Percentiles rank a stretch among this genome's conserved stretches.
These are phyloP conservation scores for Misopates orontium DNA, from an alignment of 257 asterid species.

Conservation along the genomic window DNA sequence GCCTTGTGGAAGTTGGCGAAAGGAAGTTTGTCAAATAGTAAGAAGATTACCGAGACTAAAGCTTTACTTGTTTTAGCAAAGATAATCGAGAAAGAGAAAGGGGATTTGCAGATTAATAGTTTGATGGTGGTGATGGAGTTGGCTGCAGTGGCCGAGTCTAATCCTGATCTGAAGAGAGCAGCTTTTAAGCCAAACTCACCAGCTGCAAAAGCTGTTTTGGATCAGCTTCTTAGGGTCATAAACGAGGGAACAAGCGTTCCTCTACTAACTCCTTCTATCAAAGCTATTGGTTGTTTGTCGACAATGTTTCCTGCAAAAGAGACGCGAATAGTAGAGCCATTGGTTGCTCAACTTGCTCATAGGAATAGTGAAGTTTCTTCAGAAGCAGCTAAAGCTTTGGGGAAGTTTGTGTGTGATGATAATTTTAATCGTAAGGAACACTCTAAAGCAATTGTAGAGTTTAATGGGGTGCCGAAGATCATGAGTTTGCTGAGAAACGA, in stretches of 20 bases:
- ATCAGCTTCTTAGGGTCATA: constrained; percentile 60
- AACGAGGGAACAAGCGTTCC: constrained; percentile 31
- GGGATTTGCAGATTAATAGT: constrained; percentile 41
- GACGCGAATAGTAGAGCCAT: constrained; percentile 42
- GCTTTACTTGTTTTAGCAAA: constrained; percentile 57
- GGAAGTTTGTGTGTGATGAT: constrained; percentile 47
- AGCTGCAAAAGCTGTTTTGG: constrained; percentile 51
- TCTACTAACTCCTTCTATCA: constrained; percentile 42
- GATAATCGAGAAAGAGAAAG: constrained; percentile 53
- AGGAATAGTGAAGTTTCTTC: constrained; percentile 30
- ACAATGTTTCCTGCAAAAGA: constrained; percentile 55
- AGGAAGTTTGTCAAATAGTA: constrained; percentile 45
- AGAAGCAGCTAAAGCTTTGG: constrained; percentile 51
- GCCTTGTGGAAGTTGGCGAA: constrained; percentile 53
- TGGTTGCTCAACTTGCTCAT: constrained; percentile 41
- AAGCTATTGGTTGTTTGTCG: constrained; percentile 56
- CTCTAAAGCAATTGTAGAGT: constrained; percentile 52
- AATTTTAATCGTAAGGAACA: constrained; percentile 53
- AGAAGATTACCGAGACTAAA: constrained; percentile 52
- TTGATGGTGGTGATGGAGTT: constrained; percentile 57
- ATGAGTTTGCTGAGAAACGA: constrained; percentile 39
- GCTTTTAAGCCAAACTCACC: constrained; percentile 53
- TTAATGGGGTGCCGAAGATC: constrained; percentile 48
- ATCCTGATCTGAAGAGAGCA: constrained; percentile 43
- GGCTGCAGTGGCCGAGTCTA: constrained; percentile 52